These are phyloP conservation scores for Camelina neglecta DNA, from an alignment of 345 rosid genomes.

Conservation along the genomic window DNA sequence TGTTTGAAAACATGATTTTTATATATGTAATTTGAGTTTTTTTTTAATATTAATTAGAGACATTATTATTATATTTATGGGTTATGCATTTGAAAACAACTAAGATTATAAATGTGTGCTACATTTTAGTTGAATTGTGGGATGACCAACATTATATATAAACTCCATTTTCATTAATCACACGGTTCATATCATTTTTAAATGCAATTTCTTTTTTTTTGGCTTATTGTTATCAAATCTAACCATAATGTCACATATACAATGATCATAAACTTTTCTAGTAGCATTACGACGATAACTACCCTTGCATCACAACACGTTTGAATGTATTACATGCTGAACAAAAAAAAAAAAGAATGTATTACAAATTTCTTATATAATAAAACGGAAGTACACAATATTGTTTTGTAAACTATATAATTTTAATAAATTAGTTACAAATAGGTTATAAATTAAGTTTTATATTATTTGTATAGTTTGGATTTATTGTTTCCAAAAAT, in stretches of 20 bases:
- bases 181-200: neutral
- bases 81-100: constrained; percentile 11
- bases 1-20: constrained; percentile 47
- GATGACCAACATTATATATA: constrained; percentile 3
- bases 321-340: no score
- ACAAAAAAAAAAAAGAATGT: no score
- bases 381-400: no score
- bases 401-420: no score
- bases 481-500: no score
- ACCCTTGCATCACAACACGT: no score
- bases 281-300: no score
- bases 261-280: no score
- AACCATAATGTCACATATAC: neutral
- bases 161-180: constrained; percentile 7
- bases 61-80: constrained; percentile 23
- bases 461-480: no score
- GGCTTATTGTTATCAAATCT: neutral
- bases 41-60: constrained; percentile 22
- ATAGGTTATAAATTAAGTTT: no score
- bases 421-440: no score
- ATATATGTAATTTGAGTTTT: constrained; percentile 2
- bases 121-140: constrained; percentile 6
- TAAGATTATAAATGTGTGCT: constrained; percentile 6
- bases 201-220: neutral
- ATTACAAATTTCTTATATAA: no score